Conservation (phyloP, 2,329 filamentous ascomycete species). For the Blastomyces silverae region DNA sequence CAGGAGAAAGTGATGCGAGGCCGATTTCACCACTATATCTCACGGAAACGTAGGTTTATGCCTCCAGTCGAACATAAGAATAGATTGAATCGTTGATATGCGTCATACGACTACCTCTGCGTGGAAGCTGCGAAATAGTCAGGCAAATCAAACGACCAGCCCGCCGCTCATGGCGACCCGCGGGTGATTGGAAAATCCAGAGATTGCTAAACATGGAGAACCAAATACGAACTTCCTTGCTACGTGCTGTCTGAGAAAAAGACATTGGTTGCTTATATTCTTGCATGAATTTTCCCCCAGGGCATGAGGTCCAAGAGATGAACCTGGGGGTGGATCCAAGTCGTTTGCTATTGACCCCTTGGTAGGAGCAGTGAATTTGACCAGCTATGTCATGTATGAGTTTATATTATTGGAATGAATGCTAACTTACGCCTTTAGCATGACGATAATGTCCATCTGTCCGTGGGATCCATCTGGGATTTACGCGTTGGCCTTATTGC, state of each 20-base stretch:
- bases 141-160: neutral
- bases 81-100: too few relatives aligned
- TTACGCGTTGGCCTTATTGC: neutral
- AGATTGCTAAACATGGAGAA: neutral
- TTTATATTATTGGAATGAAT: neutral
- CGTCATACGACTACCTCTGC: neutral
- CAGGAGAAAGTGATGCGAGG: neutral
- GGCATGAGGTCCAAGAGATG: neutral
- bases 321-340: neutral
- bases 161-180: neutral
- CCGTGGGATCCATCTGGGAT: neutral
- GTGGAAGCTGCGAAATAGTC: neutral
- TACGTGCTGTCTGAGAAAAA: neutral
- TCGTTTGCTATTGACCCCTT: neutral
- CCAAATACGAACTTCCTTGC: neutral
- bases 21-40: neutral
- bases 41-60: neutral
- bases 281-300: neutral
- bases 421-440: neutral
- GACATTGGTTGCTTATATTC: neutral
- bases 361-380: neutral
- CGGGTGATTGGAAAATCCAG: neutral
- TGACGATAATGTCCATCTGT: neutral
- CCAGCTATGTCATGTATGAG: neutral
- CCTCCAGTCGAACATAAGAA: neutral